Evolutionary conservation across 2,329 filamentous ascomycete genomes (phyloP).

Genomic region (Hymenoscyphus linearis): DNA sequence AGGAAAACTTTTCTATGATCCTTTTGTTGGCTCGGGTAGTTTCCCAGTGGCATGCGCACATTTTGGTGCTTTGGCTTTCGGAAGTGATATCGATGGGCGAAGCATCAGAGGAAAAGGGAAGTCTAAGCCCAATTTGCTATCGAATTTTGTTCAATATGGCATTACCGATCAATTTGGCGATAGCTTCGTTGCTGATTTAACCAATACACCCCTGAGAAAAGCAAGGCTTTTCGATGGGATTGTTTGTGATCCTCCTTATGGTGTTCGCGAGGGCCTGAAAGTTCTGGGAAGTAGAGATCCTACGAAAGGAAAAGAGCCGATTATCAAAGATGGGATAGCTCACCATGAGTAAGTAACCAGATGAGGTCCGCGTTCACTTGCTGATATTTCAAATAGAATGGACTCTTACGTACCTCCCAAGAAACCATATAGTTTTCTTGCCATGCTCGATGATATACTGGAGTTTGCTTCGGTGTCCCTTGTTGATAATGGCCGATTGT

Average conservation of each 20-base stretch:
- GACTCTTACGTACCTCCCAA: constrained; percentile 79
- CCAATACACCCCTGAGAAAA: constrained; percentile 70
- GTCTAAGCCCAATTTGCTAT: constrained; percentile 47
- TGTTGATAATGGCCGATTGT: constrained; percentile 72
- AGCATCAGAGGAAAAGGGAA: constrained; percentile 67
- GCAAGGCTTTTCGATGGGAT: constrained; percentile 73
- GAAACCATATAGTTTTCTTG: constrained; percentile 83
- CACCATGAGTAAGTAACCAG: constrained; percentile 56
- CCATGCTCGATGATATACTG: constrained; percentile 86
- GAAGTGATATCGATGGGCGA: constrained; percentile 89
- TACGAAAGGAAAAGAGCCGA: constrained; percentile 48
- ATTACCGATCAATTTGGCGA: constrained; percentile 64
- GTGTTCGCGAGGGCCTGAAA: constrained; percentile 84
- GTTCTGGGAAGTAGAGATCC: constrained; percentile 76
- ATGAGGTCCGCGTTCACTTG: not conserved
- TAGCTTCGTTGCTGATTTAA: constrained; percentile 79
- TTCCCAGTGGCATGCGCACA: constrained; percentile 88
- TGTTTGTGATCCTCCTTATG: constrained; percentile 92
- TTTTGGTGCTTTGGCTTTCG: constrained; percentile 78
- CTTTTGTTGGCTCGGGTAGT: constrained; percentile 91
- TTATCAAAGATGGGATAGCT: constrained; percentile 63
- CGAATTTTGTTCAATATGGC: constrained; percentile 83
- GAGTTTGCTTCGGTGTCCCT: constrained; percentile 73
- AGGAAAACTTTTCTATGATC: constrained; percentile 86
- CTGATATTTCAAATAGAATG: constrained; percentile 36